Evolutionary conservation across 179 eudicot species (phyloP).

Genomic region (Actinidia polygama): DNA sequence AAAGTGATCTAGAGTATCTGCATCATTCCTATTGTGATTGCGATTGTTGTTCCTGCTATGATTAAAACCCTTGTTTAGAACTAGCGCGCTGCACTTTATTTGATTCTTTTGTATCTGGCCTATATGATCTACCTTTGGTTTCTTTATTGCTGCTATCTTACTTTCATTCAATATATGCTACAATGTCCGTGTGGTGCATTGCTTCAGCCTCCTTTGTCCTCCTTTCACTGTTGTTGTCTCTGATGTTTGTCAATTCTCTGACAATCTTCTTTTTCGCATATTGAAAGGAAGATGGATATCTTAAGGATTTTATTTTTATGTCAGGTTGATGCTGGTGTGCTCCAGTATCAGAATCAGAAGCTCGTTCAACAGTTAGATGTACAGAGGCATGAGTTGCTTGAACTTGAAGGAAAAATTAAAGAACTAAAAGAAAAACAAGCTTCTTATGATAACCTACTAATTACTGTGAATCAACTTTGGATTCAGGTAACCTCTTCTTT

Average conservation of each 20-base stretch:
- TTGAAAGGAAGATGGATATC: neutral
- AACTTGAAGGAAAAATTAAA: conserved; percentile 74
- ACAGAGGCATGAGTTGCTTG: conserved; percentile 81
- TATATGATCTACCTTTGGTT: neutral
- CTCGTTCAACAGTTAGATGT: conserved; percentile 86
- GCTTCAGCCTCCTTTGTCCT: neutral
- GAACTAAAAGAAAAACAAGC: conserved; percentile 74
- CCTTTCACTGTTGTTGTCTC: neutral
- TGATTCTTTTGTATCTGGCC: neutral
- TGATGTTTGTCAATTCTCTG: neutral
- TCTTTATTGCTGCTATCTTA: neutral
- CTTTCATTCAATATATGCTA: neutral
- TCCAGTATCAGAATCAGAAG: conserved; percentile 88
- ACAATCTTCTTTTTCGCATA: neutral
- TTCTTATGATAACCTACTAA: conserved; percentile 68
- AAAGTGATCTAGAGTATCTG: neutral
- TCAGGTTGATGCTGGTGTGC: conserved; percentile 90
- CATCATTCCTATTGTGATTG: neutral
- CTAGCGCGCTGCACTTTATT: neutral
- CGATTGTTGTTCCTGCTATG: neutral
- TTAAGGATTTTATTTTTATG: conserved; percentile 5
- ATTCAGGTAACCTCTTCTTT: conserved; percentile 56
- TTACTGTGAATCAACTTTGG: conserved; percentile 76
- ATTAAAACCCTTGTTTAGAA: neutral
- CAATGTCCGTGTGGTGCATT: neutral